A percentile compares a stretch with the other conserved stretches of the same genome.
phyloP scores from a whole-genome alignment of 2,329 filamentous ascomycete genomes.

The Microcyclosporella mali region DNA sequence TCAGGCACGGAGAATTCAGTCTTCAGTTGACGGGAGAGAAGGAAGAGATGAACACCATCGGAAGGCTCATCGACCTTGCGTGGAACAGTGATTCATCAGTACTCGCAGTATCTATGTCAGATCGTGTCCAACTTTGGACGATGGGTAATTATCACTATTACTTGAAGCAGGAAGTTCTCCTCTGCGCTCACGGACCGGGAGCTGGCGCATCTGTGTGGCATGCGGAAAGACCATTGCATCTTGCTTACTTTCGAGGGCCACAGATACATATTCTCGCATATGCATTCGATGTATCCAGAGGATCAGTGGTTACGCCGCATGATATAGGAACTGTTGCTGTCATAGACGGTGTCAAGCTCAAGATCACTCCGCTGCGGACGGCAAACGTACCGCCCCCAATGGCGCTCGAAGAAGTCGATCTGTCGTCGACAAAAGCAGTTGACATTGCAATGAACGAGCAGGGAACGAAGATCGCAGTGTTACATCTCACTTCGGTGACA shows the following conservation, averaged over 20 bases:
- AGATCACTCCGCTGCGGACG: constrained; percentile 75
- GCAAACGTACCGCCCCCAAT: constrained; percentile 91
- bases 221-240: constrained; percentile 69
- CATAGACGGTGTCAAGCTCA: constrained; percentile 73
- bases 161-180: constrained; percentile 76
- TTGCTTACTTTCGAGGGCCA: constrained; percentile 38
- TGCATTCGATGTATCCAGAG: constrained; percentile 60
- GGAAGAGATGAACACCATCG: constrained; percentile 51
- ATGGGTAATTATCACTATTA: constrained; percentile 99
- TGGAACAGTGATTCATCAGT: constrained; percentile 95
- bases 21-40: constrained; percentile 59
- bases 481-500: constrained; percentile 61
- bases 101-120: constrained; percentile 68
- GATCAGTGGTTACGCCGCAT: constrained; percentile 62
- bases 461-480: constrained; percentile 61
- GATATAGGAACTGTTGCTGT: constrained; percentile 55
- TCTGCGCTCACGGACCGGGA: constrained; percentile 8
- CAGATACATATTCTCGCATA: constrained; percentile 49
- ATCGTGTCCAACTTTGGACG: constrained; percentile 87
- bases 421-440: constrained; percentile 54
- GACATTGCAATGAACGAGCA: constrained; percentile 68
- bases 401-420: constrained; percentile 67
- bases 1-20: constrained; percentile 92
- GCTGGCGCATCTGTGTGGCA: constrained; percentile 57
- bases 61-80: constrained; percentile 57